Percentiles rank a stretch among this genome's conserved stretches.
Conservation (phyloP, 331 rosid genomes). For the Saraca asoca region DNA sequence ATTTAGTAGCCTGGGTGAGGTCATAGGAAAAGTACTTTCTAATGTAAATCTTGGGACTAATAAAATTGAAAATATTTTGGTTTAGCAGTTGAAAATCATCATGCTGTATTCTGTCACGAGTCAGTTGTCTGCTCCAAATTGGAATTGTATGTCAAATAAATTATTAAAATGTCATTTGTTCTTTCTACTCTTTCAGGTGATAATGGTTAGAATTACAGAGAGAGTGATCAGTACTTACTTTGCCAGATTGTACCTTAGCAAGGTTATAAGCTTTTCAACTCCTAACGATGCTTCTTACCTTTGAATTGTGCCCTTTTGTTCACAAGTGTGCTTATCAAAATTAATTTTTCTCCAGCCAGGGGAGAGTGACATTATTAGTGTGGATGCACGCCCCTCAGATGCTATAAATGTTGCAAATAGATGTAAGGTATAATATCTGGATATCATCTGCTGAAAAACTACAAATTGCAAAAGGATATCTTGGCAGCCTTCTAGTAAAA, state of each 20-base stretch:
- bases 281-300: slow-evolving; percentile 25
- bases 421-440: slow-evolving; percentile 65
- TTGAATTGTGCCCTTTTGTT: slow-evolving; percentile 24
- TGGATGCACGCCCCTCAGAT: slow-evolving; percentile 95
- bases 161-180: slow-evolving; percentile 23
- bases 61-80: not conserved
- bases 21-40: not conserved
- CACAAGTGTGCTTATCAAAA: slow-evolving; percentile 28
- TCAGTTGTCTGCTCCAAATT: slow-evolving; percentile 22
- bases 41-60: not conserved
- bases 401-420: slow-evolving; percentile 87
- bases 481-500: not conserved
- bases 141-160: slow-evolving; percentile 18
- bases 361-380: slow-evolving; percentile 59
- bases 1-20: slow-evolving; percentile 12
- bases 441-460: slow-evolving; percentile 3
- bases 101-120: not conserved
- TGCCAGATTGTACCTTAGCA: slow-evolving; percentile 76
- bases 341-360: slow-evolving; percentile 76
- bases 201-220: slow-evolving; percentile 82
- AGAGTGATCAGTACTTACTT: slow-evolving; percentile 82
- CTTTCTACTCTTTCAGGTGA: slow-evolving; percentile 62
- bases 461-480: slow-evolving; percentile 15
- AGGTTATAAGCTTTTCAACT: slow-evolving; percentile 53
- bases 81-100: slow-evolving; percentile 10